Base-by-base conservation (phyloP, 1,284 basidiomycete genomes). In the Xanthoconium separans region DNA sequence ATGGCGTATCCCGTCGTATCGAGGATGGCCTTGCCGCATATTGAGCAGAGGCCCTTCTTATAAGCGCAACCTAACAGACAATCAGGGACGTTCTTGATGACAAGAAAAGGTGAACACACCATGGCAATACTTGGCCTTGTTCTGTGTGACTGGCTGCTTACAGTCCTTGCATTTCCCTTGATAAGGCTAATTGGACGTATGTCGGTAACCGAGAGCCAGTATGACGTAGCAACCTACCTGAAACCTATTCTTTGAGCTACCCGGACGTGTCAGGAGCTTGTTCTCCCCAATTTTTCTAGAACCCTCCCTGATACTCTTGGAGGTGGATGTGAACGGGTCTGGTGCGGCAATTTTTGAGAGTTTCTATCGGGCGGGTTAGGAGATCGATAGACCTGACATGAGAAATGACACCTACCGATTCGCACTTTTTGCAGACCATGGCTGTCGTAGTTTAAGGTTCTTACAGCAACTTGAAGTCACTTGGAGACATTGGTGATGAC, bases 41-140 rank as follows among this genome's bases (percentile, higher is more conserved):
- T 91, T 40, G 87, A 82, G 64, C 91, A 93, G 31, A 87, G 70
- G 13, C 90, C 90, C 64, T 89, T 90, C 75, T 86, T 91, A 71
- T 87, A 93, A 15, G 90, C 90, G 66, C 90, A 93, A 31, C 89
- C 91, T 92, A 43, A 51, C 39, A 24, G 54, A 51, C 42, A 50
- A 31, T 55, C 45, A 55, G 41, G 9, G 18, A 22, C 27, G 16
- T 40, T 40, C 29, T 33, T 33, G 45, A 53, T 43, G 47, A 51
- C 34, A 56, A 24, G 33, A 54, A 56, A 39, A 45, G 43, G 51
- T 47, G 50, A 18, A 47, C 74, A 50, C 58, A 90, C 90, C 85
- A 77, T 93, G 91, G 64, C 90, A 93, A 70, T 87, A 92, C 72
- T 90, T 92, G 29, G 87, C 91, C 61, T 80, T 83, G 63, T 91